phyloP scores from a whole-genome alignment of 1,284 basidiomycete species.

The Golubevia pallescens region DNA sequence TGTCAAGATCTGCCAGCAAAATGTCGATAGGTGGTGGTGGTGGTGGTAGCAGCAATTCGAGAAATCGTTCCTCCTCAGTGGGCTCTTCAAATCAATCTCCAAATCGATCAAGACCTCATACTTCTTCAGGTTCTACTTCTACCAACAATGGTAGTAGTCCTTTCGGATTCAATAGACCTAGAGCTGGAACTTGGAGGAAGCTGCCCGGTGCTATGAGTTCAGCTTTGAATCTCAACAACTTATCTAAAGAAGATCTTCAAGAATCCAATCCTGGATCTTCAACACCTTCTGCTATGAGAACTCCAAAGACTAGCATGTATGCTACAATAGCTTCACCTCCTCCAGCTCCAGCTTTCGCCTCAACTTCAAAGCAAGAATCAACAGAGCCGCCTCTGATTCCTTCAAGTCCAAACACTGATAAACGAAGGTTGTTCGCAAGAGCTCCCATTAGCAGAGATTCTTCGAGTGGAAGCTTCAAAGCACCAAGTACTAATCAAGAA shows the following conservation, averaged over 20 bases:
- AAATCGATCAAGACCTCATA: not conserved
- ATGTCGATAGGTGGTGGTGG: not conserved
- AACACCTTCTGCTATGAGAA: not conserved
- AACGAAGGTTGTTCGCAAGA: not conserved
- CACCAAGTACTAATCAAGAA: not conserved
- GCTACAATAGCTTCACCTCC: not conserved
- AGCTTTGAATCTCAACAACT: not conserved
- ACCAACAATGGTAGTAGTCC: not conserved
- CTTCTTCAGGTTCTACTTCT: not conserved
- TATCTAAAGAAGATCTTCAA: not conserved
- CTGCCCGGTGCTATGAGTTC: not conserved
- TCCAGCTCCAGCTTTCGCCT: not conserved
- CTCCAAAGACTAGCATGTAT: not conserved
- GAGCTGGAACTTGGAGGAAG: not conserved
- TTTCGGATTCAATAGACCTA: not conserved
- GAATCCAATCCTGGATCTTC: not conserved
- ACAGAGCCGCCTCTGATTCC: not conserved
- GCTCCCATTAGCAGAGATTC: not conserved
- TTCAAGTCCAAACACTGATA: not conserved
- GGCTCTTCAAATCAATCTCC: not conserved
- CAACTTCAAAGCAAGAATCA: not conserved
- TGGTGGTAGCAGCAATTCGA: not conserved
- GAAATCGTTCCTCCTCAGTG: not conserved
- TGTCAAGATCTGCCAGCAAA: not conserved
- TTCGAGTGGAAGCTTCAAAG: not conserved